Percentiles rank a stretch among this genome's conserved stretches.
phyloP scores from a whole-genome alignment of 495 filamentous ascomycete species.

The Trypethelium eluteriae region DNA sequence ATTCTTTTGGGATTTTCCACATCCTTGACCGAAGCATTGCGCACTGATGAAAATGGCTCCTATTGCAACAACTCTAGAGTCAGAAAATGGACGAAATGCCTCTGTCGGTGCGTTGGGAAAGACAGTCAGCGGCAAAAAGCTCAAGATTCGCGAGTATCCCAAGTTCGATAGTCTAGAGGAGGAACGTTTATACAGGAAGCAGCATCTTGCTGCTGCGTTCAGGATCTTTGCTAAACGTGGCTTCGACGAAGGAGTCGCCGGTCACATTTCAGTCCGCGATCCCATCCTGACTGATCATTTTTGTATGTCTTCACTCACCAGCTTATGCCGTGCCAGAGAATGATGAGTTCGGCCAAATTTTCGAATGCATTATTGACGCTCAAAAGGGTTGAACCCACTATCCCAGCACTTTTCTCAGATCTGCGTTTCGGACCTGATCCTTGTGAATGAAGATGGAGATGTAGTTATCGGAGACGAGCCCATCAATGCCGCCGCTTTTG shows the following conservation, averaged over 20 bases:
- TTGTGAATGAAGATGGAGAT: conserved; percentile 46
- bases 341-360: not conserved
- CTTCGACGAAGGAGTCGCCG: conserved; percentile 63
- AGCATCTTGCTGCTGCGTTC: conserved; percentile 66
- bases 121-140: conserved; percentile 27
- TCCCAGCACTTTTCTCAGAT: conserved; percentile 52
- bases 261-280: conserved; percentile 52
- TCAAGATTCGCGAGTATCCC: conserved; percentile 39
- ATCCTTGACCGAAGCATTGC: not conserved
- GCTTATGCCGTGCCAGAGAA: not conserved
- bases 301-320: conserved; percentile 23
- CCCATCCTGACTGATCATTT: conserved; percentile 45
- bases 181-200: conserved; percentile 60
- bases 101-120: conserved; percentile 29
- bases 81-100: conserved; percentile 18
- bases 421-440: conserved; percentile 47
- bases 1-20: not conserved
- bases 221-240: conserved; percentile 61
- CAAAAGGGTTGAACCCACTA: conserved; percentile 44
- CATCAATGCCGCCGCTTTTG: conserved; percentile 62
- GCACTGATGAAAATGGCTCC: conserved; percentile 10
- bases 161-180: conserved; percentile 51
- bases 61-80: conserved; percentile 13
- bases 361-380: not conserved
- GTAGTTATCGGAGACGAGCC: conserved; percentile 45